Base-by-base conservation (phyloP, 2,329 filamentous ascomycete genomes). In the Teratosphaeria gauchensis region DNA sequence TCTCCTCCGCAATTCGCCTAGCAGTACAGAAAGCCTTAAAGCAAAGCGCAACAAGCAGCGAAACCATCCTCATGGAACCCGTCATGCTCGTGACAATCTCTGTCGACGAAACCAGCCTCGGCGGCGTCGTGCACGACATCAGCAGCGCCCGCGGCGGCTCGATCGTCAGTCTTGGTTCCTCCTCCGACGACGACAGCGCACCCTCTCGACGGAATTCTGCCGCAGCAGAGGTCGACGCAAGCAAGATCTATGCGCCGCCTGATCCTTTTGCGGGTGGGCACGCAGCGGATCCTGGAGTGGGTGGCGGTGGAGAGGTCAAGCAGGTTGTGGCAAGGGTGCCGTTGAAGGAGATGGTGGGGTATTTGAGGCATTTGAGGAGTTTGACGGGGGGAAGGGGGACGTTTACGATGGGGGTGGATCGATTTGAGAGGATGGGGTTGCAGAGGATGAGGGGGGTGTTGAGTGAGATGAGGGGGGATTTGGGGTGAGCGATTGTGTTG, bases 281-380 rank as follows among this genome's bases (percentile, higher is more conserved):
- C 21, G 54, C 33, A 11, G 48, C 53, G 3, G 56, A 55, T 6
- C 24, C 66, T 6, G 72, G 16, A 61, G 56, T 19, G 56, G 54
- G 61, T 70, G 64, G 60, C 65, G 53, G 60, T 65, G 53, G 66
- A 72, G 66, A 73, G 80, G 65, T 61, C 58, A 64, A 68, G 33
- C 82, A 84, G 59, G 90, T 99, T 65, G 85, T 87, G 11, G 94
- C 92, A 24, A 85, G 89, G 67, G 92, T 97, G 31, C 94, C 94
- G 33, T 79, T 97, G 67, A 95, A 94, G 75, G 92, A 97, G 74
- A 96, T 97, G 90, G 86, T 97, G 38, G 89, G 92, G 51, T 99
- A 97, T 73, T 79, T 97, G 66, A 90, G 90, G 71, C 89, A 95
- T 70, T 75, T 99, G 63, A 80, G 94, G 56, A 92, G 90, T 74